These are phyloP conservation scores for Coemansia erecta DNA, from an alignment of 192 early-diverging fungal genomes.

Conservation along the genomic window DNA sequence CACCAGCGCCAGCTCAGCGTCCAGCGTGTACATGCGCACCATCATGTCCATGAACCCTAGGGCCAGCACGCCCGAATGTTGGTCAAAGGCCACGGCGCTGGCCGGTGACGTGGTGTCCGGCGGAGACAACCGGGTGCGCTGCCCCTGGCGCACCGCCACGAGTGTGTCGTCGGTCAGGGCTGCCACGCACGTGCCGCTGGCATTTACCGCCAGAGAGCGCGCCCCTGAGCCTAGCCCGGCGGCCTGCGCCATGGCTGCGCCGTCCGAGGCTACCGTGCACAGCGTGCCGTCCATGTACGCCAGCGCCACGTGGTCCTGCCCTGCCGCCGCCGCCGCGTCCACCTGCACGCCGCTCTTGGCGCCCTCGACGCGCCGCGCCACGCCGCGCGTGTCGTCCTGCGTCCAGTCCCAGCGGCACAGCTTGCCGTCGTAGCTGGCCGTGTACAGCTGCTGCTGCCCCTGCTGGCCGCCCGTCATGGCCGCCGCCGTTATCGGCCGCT, in stretches of 20 bases:
- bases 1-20: slow-evolving; percentile 17
- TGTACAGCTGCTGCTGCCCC: slow-evolving; percentile 61
- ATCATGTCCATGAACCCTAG: slow-evolving; percentile 59
- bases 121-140: not conserved
- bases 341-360: slow-evolving; percentile 15
- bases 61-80: slow-evolving; percentile 19
- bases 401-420: slow-evolving; percentile 72
- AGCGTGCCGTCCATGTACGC: slow-evolving; percentile 38
- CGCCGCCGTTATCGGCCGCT: slow-evolving; percentile 72
- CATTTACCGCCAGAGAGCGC: slow-evolving; percentile 21
- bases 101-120: slow-evolving; percentile 5
- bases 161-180: slow-evolving; percentile 31
- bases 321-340: slow-evolving; percentile 12
- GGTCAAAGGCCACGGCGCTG: slow-evolving; percentile 16
- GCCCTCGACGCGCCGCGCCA: slow-evolving; percentile 9
- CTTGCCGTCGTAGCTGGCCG: slow-evolving; percentile 92
- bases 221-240: slow-evolving; percentile 24
- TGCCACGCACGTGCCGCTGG: slow-evolving; percentile 13
- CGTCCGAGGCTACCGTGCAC: slow-evolving; percentile 25
- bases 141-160: slow-evolving; percentile 13
- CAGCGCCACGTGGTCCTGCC: slow-evolving; percentile 13
- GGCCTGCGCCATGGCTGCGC: not conserved
- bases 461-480: slow-evolving; percentile 62
- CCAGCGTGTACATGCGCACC: slow-evolving; percentile 63
- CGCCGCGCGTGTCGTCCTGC: slow-evolving; percentile 3